A percentile compares a stretch with the other conserved stretches of the same genome.
These are phyloP conservation scores for Turritis glabra DNA, from an alignment of 345 rosid species.

Conservation along the genomic window DNA sequence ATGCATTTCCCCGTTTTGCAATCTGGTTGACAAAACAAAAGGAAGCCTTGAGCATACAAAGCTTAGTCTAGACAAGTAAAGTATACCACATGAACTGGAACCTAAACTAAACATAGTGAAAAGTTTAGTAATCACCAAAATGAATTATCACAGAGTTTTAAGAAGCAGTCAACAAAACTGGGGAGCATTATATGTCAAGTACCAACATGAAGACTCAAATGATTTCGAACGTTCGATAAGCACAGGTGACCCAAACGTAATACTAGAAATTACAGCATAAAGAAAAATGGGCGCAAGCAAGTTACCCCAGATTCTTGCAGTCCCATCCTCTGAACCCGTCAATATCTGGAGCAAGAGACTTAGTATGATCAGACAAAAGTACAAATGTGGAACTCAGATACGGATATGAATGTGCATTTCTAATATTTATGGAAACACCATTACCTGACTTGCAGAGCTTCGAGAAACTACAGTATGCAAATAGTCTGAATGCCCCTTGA, in stretches of 20 bases:
- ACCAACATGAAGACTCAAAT: constrained; percentile 17
- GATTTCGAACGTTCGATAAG: not conserved
- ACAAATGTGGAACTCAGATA: constrained; percentile 1
- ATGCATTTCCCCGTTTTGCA: constrained; percentile 89
- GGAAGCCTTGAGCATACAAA: constrained; percentile 12
- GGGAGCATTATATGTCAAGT: constrained; percentile 1
- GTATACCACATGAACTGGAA: not conserved
- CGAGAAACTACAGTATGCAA: constrained; percentile 79
- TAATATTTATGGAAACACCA: not conserved
- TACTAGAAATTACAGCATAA: not conserved
- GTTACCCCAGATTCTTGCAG: constrained; percentile 95
- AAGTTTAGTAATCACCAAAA: not conserved
- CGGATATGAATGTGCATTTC: not conserved
- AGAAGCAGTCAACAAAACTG: not conserved
- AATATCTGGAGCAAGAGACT: constrained; percentile 56
- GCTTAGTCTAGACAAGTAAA: not conserved
- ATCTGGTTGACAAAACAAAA: constrained; percentile 51
- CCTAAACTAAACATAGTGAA: not conserved
- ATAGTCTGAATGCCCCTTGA: constrained; percentile 88
- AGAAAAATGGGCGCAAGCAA: not conserved
- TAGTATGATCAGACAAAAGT: constrained; percentile 9
- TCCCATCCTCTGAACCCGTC: constrained; percentile 98
- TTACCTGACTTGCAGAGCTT: constrained; percentile 77
- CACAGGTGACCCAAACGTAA: constrained; percentile 7
- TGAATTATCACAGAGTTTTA: not conserved